Evolutionary conservation across 2,329 filamentous ascomycete genomes (phyloP).

Genomic region (Xylariaceae sp.): DNA sequence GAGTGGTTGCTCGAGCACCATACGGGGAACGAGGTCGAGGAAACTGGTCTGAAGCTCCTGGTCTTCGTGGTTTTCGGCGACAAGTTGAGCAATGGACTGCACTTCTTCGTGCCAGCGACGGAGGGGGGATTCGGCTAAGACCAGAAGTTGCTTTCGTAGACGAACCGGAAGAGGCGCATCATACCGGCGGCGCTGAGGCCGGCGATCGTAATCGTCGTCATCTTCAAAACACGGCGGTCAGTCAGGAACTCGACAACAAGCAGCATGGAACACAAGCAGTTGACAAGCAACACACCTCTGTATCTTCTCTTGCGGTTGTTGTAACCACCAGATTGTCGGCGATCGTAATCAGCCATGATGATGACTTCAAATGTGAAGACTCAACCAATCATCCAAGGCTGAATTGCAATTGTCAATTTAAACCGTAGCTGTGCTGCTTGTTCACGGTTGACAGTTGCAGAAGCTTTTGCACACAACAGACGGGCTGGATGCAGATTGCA

Average conservation of each 20-base stretch:
- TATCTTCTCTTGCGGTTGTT: slow-evolving; percentile 71
- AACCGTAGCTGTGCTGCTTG: background rate
- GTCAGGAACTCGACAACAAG: background rate
- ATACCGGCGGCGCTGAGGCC: slow-evolving; percentile 66
- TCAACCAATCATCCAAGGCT: background rate
- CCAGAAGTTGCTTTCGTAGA: slow-evolving; percentile 71
- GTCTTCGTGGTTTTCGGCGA: slow-evolving; percentile 82
- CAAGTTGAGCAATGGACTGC: slow-evolving; percentile 64
- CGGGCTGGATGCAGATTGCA: no score
- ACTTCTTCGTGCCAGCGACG: slow-evolving; percentile 76
- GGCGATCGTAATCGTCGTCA: slow-evolving; percentile 71
- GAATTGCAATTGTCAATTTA: background rate
- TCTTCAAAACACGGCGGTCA: slow-evolving; percentile 39
- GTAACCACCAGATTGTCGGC: slow-evolving; percentile 43
- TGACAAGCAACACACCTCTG: slow-evolving; percentile 54
- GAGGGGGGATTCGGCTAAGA: slow-evolving; percentile 75
- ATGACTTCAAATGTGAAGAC: background rate
- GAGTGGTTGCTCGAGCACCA: slow-evolving; percentile 85
- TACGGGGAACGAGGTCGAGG: slow-evolving; percentile 65
- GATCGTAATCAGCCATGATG: slow-evolving; percentile 53
- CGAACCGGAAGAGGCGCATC: slow-evolving; percentile 65
- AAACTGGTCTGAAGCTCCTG: slow-evolving; percentile 70
- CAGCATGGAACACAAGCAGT: background rate
- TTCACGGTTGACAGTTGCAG: no score
- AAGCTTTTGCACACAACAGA: no score